These are phyloP conservation scores for Coriolopsis trogii DNA, from an alignment of 1,284 basidiomycete genomes.

Conservation along the genomic window DNA sequence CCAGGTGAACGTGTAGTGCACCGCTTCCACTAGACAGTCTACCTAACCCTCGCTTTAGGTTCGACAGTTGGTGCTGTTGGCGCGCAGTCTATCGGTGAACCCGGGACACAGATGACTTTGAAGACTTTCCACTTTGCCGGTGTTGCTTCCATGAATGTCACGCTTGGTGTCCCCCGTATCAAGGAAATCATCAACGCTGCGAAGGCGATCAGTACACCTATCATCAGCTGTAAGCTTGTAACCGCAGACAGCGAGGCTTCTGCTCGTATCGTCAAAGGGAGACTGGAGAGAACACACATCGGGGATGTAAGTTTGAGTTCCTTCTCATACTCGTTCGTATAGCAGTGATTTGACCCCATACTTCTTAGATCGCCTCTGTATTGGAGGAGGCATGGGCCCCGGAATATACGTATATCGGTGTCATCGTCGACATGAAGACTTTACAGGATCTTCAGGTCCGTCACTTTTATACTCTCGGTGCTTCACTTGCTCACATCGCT, in stretches of 20 bases:
- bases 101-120: constrained; percentile 99
- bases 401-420: constrained; percentile 90
- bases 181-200: constrained; percentile 99
- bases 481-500: neutral
- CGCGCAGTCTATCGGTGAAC: constrained; percentile 99
- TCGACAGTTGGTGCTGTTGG: constrained; percentile 98
- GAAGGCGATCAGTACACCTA: constrained; percentile 96
- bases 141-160: constrained; percentile 99
- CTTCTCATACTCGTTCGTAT: neutral
- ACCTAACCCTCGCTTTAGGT: constrained; percentile 46
- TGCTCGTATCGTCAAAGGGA: constrained; percentile 96
- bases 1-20: no score
- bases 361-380: constrained; percentile 78
- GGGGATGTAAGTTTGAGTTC: constrained; percentile 78
- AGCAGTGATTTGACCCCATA: neutral
- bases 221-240: constrained; percentile 95
- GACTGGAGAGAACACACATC: constrained; percentile 93
- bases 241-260: constrained; percentile 85
- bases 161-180: constrained; percentile 98
- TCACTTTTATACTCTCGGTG: neutral
- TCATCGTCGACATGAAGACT: constrained; percentile 91
- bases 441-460: constrained; percentile 87
- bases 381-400: constrained; percentile 97
- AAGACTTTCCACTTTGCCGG: constrained; percentile 99
- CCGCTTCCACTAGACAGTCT: no score